Base-by-base conservation (phyloP, 768 basidiomycete genomes). In the Leccinum sublutescens region DNA sequence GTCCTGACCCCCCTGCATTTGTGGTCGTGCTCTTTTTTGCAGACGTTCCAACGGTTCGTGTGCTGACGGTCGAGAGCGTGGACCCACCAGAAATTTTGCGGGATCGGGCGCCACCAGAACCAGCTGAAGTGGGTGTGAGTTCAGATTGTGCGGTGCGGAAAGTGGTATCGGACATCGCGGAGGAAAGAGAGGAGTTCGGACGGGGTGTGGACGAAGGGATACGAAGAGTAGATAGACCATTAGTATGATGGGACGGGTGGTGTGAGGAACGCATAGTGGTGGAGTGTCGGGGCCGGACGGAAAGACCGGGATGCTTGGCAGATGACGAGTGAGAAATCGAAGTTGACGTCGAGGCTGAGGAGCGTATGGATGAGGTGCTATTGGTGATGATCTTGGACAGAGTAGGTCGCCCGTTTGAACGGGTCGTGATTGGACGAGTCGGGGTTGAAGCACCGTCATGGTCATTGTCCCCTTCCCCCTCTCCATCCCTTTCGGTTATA, bases 91-190 rank as follows among this genome's bases (percentile, higher is more conserved):
- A 72, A 12, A 45, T 49, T 60, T 72, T 72, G 23, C 71, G 73
- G 6, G 69, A 71, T 25, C 71, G 73, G 4, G 61, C 43, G 12
- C 62, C 64, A 14, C 45, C 61, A 1, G 70, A 69, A 6, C 64
- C 64, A 4, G 69, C 57, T 6, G 71, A 72, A 5, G 66, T 72
- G 8, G 73, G 71, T 3, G 73, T 73, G 7, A 69, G 56, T 27
- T 73, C 73, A 27, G 71, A 73, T 6, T 27, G 62, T 29, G 73
- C 72, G 1, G 73, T 73, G 23, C 67, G 70, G 61, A 74, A 73
- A 0, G 73, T 74, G 7, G 63, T 56, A 2, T 73, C 73, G 2
- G 72, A 75, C 8, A 52, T 67, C 12, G 74, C 71, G 0, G 71
- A 73, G 11, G 73, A 72, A 15, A 73, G 52, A n/a, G 52, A 64